Evolutionary conservation across 2,329 filamentous ascomycete genomes (phyloP).

Genomic region (Fusarium sp.): DNA sequence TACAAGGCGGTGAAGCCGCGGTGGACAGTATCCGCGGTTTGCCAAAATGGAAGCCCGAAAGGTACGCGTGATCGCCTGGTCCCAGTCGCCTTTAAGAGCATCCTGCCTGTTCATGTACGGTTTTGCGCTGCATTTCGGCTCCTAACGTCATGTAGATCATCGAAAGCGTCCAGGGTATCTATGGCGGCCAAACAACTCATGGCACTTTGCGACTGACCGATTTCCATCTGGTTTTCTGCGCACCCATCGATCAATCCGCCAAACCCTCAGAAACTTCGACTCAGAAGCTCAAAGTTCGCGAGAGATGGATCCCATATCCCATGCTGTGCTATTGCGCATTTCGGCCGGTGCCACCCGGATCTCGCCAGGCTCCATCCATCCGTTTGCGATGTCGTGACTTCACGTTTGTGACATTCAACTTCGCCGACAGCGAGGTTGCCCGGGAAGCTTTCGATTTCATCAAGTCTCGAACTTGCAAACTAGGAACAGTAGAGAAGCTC

Average conservation of each 20-base stretch:
- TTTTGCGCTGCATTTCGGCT: not conserved
- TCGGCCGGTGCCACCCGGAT: slow-evolving; percentile 76
- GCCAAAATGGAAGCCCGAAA: slow-evolving; percentile 56
- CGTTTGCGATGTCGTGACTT: slow-evolving; percentile 93
- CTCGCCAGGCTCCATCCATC: slow-evolving; percentile 81
- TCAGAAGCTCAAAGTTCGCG: slow-evolving; percentile 59
- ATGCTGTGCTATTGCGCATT: slow-evolving; percentile 87
- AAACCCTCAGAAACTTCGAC: slow-evolving; percentile 34
- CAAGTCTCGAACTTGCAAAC: slow-evolving; percentile 80
- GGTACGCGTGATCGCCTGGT: slow-evolving; percentile 45
- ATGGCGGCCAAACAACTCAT: slow-evolving; percentile 66
- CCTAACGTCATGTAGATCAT: slow-evolving; percentile 54
- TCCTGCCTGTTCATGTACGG: not conserved
- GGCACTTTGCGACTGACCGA: slow-evolving; percentile 71
- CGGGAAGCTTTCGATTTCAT: slow-evolving; percentile 91
- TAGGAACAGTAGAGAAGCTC: slow-evolving; percentile 86
- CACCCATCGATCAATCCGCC: slow-evolving; percentile 51
- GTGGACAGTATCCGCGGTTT: slow-evolving; percentile 5
- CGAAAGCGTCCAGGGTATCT: slow-evolving; percentile 71
- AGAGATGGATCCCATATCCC: slow-evolving; percentile 95
- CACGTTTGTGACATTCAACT: slow-evolving; percentile 91
- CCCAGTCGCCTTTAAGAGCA: slow-evolving; percentile 5
- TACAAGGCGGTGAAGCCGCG: not conserved
- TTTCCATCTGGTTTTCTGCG: slow-evolving; percentile 70
- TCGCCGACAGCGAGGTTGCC: slow-evolving; percentile 77